Evolutionary conservation across 1,284 basidiomycete species (phyloP), one percentile per base, ranked within the genome.

Genomic region (Agaricales sp.): DNA sequence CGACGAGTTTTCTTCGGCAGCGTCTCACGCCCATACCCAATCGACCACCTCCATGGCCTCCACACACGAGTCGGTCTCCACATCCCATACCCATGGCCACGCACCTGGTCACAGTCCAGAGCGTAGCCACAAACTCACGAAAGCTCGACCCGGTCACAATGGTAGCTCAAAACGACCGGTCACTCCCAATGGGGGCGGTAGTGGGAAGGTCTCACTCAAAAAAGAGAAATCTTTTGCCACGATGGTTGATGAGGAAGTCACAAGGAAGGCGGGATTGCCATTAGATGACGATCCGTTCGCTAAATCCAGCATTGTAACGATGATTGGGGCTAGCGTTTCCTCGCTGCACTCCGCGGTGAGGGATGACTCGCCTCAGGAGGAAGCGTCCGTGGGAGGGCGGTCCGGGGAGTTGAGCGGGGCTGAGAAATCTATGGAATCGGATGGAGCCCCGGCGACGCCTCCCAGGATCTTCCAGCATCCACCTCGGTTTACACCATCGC

Each of bases 231-330:
- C 26, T 30, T 14, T 14, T 41, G 19, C 18, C 19, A 21, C 21
- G 21, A 24, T n/a, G 18, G 18, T 45, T 11, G 44, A 45, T 21
- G 21, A 21, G 23, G 44, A 45, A n/a, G 24, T 26, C 12, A 4
- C 44, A 8, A 24, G 12, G 20, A 21, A 24, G 11, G 44, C 44
- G 13, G 44, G 44, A 18, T 18, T 66, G 2, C 55, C 64, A 41
- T 52, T 77, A 22, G 76, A 77, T 46, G 71, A 72, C 19, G 78
- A 81, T 55, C 79, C 78, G 2, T 81, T 81, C 59, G 78, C 79
- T 4, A 73, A 71, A 54, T 61, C 59, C 0, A 69, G 74, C 24
- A 24, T 45, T 21, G 20, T 16, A 11, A 8, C 8, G 12, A 13
- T 45, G 4, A 14, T 13, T 8, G 16, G 8, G 6, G 19, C 39